phyloP scores from a whole-genome alignment of 169 alveolate genomes.

The Theileria parva region DNA sequence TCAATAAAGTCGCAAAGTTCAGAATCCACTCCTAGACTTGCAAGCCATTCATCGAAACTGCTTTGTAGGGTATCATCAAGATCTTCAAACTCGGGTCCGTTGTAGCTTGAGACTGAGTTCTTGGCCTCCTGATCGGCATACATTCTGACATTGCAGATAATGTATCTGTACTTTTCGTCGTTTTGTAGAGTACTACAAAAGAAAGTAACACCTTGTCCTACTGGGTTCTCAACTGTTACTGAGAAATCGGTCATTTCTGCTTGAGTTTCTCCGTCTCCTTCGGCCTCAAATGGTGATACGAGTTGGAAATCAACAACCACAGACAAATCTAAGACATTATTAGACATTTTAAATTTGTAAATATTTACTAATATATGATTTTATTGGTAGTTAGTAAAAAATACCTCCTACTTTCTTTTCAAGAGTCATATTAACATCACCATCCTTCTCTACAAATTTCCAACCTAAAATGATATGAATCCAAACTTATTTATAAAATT shows the following conservation, averaged over 20 bases:
- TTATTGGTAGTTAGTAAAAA: constrained; percentile 1
- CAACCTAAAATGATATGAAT: constrained; percentile 60
- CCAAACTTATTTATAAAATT: background rate
- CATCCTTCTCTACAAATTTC: constrained; percentile 80
- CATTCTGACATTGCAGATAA: constrained; percentile 81
- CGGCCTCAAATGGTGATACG: constrained; percentile 83
- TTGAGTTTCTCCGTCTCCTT: constrained; percentile 83
- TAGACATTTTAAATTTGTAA: background rate
- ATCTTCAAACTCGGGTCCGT: constrained; percentile 91
- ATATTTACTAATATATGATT: background rate
- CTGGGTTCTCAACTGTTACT: constrained; percentile 80
- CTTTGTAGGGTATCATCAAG: constrained; percentile 87
- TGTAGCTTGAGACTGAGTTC: constrained; percentile 80
- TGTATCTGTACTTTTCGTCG: constrained; percentile 81
- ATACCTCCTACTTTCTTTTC: constrained; percentile 78
- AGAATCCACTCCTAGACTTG: constrained; percentile 81
- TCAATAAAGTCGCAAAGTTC: constrained; percentile 87
- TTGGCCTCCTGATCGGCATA: constrained; percentile 76
- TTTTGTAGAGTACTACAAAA: constrained; percentile 84
- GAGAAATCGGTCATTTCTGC: constrained; percentile 88
- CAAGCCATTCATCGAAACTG: constrained; percentile 82
- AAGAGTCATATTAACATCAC: constrained; percentile 81
- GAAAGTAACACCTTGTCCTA: constrained; percentile 81
- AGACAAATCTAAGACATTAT: constrained; percentile 43
- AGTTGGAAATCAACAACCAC: constrained; percentile 81